These are phyloP conservation scores for Yamadazyma trypodendri DNA, from an alignment of 1,139 yeast genomes.

Conservation along the genomic window DNA sequence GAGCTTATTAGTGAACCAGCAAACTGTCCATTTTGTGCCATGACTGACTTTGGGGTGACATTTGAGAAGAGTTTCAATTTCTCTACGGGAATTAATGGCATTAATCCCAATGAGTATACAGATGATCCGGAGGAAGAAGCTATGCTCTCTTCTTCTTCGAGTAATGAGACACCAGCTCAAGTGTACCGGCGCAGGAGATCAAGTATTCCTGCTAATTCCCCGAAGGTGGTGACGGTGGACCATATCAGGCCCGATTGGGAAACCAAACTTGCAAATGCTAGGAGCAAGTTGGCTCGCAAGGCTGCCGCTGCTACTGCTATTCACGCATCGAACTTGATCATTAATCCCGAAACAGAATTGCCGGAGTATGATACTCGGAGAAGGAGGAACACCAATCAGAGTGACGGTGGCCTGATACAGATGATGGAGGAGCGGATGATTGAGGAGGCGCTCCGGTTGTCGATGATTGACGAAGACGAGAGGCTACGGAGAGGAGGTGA, in stretches of 20 bases:
- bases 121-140: slow-evolving; percentile 7
- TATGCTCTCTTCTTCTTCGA: slow-evolving; percentile 6
- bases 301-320: slow-evolving; percentile 94
- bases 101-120: slow-evolving; percentile 34
- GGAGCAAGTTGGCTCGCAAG: slow-evolving; percentile 74
- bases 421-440: slow-evolving; percentile 74
- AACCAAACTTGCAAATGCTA: slow-evolving; percentile 63
- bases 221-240: slow-evolving; percentile 75
- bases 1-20: slow-evolving; percentile 83
- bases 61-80: slow-evolving; percentile 63
- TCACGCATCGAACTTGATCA: slow-evolving; percentile 73
- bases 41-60: slow-evolving; percentile 80
- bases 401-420: slow-evolving; percentile 12
- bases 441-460: slow-evolving; percentile 76
- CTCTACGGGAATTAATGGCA: slow-evolving; percentile 55
- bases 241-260: slow-evolving; percentile 93
- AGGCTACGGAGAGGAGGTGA: slow-evolving; percentile 21
- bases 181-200: slow-evolving; percentile 24
- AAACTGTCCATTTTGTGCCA: slow-evolving; percentile 91
- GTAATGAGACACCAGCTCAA: slow-evolving; percentile 7
- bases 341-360: slow-evolving; percentile 26
- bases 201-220: slow-evolving; percentile 60
- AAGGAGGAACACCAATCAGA: slow-evolving; percentile 14
- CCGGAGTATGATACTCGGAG: slow-evolving; percentile 20
- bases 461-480: slow-evolving; percentile 68